Conservation (phyloP, 345 rosid genomes). For the Linum tenue region DNA sequence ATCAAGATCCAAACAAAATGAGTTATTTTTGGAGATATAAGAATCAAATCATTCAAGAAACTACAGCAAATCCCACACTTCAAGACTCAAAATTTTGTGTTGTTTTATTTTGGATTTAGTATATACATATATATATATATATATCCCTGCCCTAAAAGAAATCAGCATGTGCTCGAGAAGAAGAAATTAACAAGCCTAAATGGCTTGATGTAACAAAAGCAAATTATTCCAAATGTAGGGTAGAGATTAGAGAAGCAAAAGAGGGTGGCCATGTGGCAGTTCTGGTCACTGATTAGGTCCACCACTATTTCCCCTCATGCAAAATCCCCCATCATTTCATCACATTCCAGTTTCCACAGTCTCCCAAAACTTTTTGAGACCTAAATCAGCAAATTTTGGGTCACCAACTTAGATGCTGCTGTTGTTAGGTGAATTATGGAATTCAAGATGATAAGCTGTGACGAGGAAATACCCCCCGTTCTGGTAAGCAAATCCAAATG, state of each 20-base stretch:
- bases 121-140: not conserved
- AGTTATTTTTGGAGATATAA: not conserved
- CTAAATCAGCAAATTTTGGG: not conserved
- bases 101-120: not conserved
- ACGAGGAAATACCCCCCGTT: not conserved
- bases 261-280: not conserved
- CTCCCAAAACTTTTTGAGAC: not conserved
- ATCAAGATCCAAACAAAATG: too few species aligned
- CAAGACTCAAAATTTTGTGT: not conserved
- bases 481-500: not conserved
- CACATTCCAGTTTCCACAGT: not conserved
- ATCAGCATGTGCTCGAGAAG: constrained; percentile 14
- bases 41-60: not conserved
- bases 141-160: constrained; percentile 1
- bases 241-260: not conserved
- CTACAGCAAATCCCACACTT: not conserved
- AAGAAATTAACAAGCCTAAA: constrained; percentile 1
- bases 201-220: constrained; percentile 12
- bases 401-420: not conserved
- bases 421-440: not conserved
- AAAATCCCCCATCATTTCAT: not conserved
- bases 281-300: constrained; percentile 2
- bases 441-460: constrained; percentile 1
- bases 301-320: not conserved
- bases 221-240: constrained; percentile 13